Base-by-base conservation (phyloP, 2,329 filamentous ascomycete genomes). In the Penicillium sp. region DNA sequence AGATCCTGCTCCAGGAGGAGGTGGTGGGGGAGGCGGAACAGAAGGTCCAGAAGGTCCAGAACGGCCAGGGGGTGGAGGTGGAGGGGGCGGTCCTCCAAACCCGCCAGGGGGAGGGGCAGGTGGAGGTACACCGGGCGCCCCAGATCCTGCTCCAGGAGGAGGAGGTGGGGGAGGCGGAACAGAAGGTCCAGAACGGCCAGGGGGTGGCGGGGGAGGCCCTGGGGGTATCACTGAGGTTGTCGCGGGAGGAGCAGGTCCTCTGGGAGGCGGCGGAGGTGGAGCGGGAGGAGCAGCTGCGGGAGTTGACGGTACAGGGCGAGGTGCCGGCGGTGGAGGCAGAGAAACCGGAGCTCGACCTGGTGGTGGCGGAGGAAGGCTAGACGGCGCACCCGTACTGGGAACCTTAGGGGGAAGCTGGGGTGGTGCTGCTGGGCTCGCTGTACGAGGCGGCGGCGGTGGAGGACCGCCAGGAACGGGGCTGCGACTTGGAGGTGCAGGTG, bases 401-500 rank as follows among this genome's bases (percentile, higher is more conserved):
- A 78, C 74, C 66, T 79, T 78, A 30, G 78, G 79, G 45, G 80
- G 80, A 58, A 80, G 83, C 17, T 89, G 86, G 3, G 88, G 78
- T 35, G 76, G 76, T 65, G 73, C 70, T 57, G 74, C 76, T 65
- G 78, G 76, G 64, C 78, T 77, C 17, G 73, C 75, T 56, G 81
- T 80, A 56, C 85, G 80, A 59, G 81, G 82, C 53, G 84, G 84
- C 28, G 86, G 90, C 10, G 91, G 90, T 35, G 91, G 91, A 64
- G 92, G 91, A 19, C 89, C 75, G 58, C 71, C 65, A 56, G 73
- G 73, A 28, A 64, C 87, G 40, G 88, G 82, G 33, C 86, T 87
- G 67, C 91, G 88, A 74, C 84, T 88, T 40, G 91, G 91, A 26
- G 91, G 89, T 54, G 90, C 88, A n/a, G 91, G 91, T 42, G 91